Evolutionary conservation across 2,329 filamentous ascomycete species (phyloP), one percentile per base, ranked within the genome.

Genomic region (Colletotrichum viniferum): DNA sequence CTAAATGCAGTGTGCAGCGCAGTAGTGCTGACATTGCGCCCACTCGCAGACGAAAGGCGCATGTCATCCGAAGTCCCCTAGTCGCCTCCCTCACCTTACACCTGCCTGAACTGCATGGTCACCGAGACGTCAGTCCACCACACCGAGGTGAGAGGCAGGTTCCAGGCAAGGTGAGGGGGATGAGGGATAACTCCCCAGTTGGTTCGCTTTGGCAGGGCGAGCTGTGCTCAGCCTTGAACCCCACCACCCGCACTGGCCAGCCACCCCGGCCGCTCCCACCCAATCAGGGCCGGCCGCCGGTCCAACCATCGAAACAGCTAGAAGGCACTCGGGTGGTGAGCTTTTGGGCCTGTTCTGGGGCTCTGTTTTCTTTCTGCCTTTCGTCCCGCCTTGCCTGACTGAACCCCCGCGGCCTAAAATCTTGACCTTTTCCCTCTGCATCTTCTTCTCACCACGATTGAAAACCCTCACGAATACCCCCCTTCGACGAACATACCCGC

Each of bases 251-350:
- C 61, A 76, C 56, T 56, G 69, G 63, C 76, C 71, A 58, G 78
- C 72, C 43, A 52, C 71, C 77, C 77, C 77, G 77, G 79, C 69
- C 71, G 77, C 70, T 76, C 77, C 48, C 60, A 78, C 74, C 83
- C 84, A 85, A 85, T 85, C 75, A 77, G 65, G 43, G 26, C 56
- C 72, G 43, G 73, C 77, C 67, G 76, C 76, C 43, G 69, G 64
- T 79, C 76, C 77, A 78, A 68, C 80, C 82, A 84, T 86, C 85
- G 85, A 86, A 86, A 80, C 81, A 86, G 82, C 85, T 86, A 86
- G 85, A 86, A 86, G 80, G 81, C 58, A 62, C 67, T 48, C 67
- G 79, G 80, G 75, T 76, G 60, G 67, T 61, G 62, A 70, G 78
- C 79, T 79, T 36, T 69, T 79, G 70, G 78, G 77, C 79, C 43